Base-by-base conservation (phyloP, 2,329 filamentous ascomycete species). In the Clonostachys sp. region DNA sequence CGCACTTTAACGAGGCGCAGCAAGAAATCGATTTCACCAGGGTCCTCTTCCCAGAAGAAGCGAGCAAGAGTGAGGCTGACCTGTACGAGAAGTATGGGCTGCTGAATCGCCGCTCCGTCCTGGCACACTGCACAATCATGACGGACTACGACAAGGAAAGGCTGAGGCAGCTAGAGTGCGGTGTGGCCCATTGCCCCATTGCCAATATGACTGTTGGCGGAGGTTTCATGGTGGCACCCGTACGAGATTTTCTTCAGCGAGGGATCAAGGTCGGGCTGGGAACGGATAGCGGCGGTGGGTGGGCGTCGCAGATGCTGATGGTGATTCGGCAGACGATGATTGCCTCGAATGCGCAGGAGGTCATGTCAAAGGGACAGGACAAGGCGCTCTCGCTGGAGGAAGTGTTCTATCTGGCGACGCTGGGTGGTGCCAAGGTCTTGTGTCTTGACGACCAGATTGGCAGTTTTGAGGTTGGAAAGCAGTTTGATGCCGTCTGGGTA, bases 81-180 rank as follows among this genome's bases (percentile, higher is more conserved):
- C 64, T 87, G 5, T 87, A 86, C 55, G 64, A 69, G 10, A 59
- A 69, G 52, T 83, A 74, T 49, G 73, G 73, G 0, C 62, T 87
- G 5, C 66, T 88, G 6, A 75, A 66, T 2, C 51, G 64, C 4
- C 72, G 77, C 9, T 75, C 78, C 1, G 84, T 87, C 48, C 73
- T 87, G 1, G 84, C 84, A 0, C 84, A 87, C 57, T 86, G 83
- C 63, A 86, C 80, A 48, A 74, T 80, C 57, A 77, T 86, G 63
- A 73, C 67, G 6, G 73, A 79, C 4, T 68, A 76, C 33, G 84
- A 87, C 59, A 72, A 78, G 42, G 52, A 61, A 1, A 65, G 67
- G 6, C 54, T 86, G 2, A 54, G 61, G 13, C 59, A 65, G 9
- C 64, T 80, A 9, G 61, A 63, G 0, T 84, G 81, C 52, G 81